Conservation (phyloP, 2,329 filamentous ascomycete species). For the Fusarium poae region DNA sequence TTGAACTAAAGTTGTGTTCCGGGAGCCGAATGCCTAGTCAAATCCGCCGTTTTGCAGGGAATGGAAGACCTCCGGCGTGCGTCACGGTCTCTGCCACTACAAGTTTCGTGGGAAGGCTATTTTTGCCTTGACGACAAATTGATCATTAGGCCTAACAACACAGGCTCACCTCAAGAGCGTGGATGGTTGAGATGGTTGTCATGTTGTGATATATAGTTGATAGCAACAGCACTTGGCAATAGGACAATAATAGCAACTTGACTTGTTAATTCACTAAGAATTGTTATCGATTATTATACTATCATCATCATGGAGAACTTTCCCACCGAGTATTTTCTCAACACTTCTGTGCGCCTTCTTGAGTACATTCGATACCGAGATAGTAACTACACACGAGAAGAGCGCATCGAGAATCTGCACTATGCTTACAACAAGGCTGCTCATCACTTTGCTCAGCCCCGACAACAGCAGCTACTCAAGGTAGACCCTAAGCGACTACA, state of each 20-base stretch:
- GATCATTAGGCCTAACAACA: not conserved
- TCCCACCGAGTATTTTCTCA: not conserved
- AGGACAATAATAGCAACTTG: rapidly evolving
- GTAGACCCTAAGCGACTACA: not conserved
- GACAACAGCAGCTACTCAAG: not conserved
- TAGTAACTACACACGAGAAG: not conserved
- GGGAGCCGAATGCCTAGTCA: not conserved
- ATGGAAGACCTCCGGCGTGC: too few species aligned
- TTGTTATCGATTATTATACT: not conserved
- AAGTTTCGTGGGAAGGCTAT: too few species aligned
- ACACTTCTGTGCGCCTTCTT: not conserved
- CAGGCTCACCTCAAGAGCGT: rapidly evolving
- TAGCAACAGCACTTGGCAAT: too few species aligned
- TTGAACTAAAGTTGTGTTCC: not conserved
- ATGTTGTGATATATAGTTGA: not conserved
- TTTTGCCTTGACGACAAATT: too few species aligned
- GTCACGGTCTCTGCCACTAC: not conserved
- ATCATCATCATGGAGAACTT: not conserved
- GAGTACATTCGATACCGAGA: not conserved
- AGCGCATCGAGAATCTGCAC: not conserved
- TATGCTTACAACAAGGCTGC: slow-evolving; percentile 2
- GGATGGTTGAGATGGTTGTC: not conserved
- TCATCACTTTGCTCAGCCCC: not conserved
- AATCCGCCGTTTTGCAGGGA: too few species aligned
- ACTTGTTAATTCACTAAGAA: not conserved